Base-by-base conservation (phyloP, 2,329 filamentous ascomycete genomes). In the Penicillium sp. region DNA sequence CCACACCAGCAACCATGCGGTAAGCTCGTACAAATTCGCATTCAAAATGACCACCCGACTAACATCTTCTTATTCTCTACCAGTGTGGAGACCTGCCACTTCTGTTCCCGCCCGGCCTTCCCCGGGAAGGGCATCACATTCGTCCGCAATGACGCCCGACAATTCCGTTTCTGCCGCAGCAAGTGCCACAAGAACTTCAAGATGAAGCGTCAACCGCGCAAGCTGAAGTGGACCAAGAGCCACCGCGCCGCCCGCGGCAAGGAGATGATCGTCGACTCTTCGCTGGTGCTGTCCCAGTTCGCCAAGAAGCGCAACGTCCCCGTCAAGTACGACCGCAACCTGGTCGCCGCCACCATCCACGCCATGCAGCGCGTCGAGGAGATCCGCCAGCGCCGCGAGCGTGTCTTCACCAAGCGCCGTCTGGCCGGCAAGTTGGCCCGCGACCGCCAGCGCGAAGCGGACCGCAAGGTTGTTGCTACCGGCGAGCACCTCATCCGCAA, bases 201-300 rank as follows among this genome's bases (percentile, higher is more conserved):
- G 81, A 96, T 96, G 91, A 96, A 96, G 90, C 89, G 95, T 68
- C 97, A 98, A 81, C 93, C 94, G 38, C 88, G 94, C 76, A 96
- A 97, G 79, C 86, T 98, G 70, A 95, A 92, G 79, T 97, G 94
- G 95, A 97, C 94, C 63, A 96, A 97, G 84, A 88, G 91, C 54
- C 94, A 93, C 85, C 90, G 92, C 73, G 89, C 89, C 75, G 86
- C 89, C 17, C 89, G 90, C 59, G 91, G 91, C 81, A 96, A 92
- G 82, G 86, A 88, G 78, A 88, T 96, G 91, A 90, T 91, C 58
- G 93, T 98, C 78, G 95, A 99, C 84, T 90, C 87, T 71, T 96
- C 94, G 35, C 88, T 99, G 62, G 71, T 81, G 25, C 73, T 81
- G 17, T 78, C 76, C 38, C 90, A 92, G 73, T 96, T 98, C 80